These are phyloP conservation scores for Mortierella sp. DNA, from an alignment of 371 early-diverging fungal species.

Conservation along the genomic window DNA sequence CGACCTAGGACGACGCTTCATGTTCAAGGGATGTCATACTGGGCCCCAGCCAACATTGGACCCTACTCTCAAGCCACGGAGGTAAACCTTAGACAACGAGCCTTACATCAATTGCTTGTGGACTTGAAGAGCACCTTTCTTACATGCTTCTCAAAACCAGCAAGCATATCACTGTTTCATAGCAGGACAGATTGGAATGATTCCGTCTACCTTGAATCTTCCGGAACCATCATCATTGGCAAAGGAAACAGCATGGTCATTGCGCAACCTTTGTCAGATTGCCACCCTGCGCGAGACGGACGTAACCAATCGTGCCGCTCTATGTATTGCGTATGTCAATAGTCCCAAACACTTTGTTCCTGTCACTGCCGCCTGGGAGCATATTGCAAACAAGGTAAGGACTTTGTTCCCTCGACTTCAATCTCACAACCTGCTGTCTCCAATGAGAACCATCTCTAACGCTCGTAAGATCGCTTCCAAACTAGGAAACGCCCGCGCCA, in stretches of 20 bases:
- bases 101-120: slow-evolving; percentile 5
- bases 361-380: slow-evolving; percentile 55
- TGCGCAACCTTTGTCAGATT: slow-evolving; percentile 60
- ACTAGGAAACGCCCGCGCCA: slow-evolving; percentile 48
- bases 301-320: slow-evolving; percentile 41
- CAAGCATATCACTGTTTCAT: slow-evolving; percentile 67
- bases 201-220: slow-evolving; percentile 69
- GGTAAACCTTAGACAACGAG: slow-evolving; percentile 42
- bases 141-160: no score
- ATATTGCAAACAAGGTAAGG: slow-evolving; percentile 34
- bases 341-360: slow-evolving; percentile 43
- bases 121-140: no score
- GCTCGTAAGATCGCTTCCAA: no score
- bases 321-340: slow-evolving; percentile 63
- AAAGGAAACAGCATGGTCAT: slow-evolving; percentile 56
- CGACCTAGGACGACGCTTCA: slow-evolving; percentile 68
- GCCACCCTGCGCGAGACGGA: slow-evolving; percentile 45
- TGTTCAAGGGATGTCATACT: slow-evolving; percentile 85
- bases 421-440: background rate
- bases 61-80: slow-evolving; percentile 77
- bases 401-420: no score
- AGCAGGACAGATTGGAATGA: slow-evolving; percentile 83
- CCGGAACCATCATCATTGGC: slow-evolving; percentile 54
- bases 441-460: no score
- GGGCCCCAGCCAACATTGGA: slow-evolving; percentile 89